phyloP scores from a whole-genome alignment of 1,284 basidiomycete genomes.

The Uromyces viciae-fabae region DNA sequence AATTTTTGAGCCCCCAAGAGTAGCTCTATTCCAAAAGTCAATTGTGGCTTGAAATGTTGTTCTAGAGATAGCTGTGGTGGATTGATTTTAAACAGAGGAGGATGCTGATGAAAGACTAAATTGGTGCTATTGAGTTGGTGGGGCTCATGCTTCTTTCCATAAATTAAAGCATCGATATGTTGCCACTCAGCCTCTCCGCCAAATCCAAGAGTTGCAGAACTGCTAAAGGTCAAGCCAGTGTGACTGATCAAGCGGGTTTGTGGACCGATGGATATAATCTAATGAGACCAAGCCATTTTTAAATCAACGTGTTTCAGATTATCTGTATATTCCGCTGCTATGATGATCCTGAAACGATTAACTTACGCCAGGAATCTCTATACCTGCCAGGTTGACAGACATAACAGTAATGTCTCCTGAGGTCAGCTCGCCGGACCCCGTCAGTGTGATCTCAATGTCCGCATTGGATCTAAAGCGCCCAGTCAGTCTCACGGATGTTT shows the following conservation, averaged over 20 bases:
- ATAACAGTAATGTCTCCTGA: neutral
- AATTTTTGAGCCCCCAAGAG: neutral
- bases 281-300: no score
- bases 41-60: slow-evolving; percentile 42
- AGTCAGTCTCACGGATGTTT: slow-evolving; percentile 12
- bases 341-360: neutral
- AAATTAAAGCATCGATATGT: slow-evolving; percentile 17
- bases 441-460: slow-evolving; percentile 7
- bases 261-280: slow-evolving; percentile 43
- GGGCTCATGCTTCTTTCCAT: neutral
- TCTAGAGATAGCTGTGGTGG: slow-evolving; percentile 14
- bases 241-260: slow-evolving; percentile 25
- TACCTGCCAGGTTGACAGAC: neutral
- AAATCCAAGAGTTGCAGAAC: slow-evolving; percentile 26
- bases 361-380: slow-evolving; percentile 24
- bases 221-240: slow-evolving; percentile 14
- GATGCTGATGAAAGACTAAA: slow-evolving; percentile 11
- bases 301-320: neutral
- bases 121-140: neutral
- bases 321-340: no score
- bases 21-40: slow-evolving; percentile 29
- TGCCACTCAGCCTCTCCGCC: slow-evolving; percentile 31
- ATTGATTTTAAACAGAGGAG: slow-evolving; percentile 14
- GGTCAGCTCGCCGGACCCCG: slow-evolving; percentile 3
- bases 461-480: slow-evolving; percentile 22